Percentiles rank a stretch among this genome's conserved stretches.
phyloP scores from a whole-genome alignment of 805 yeast genomes.

The Alloascoidea hylecoeti region DNA sequence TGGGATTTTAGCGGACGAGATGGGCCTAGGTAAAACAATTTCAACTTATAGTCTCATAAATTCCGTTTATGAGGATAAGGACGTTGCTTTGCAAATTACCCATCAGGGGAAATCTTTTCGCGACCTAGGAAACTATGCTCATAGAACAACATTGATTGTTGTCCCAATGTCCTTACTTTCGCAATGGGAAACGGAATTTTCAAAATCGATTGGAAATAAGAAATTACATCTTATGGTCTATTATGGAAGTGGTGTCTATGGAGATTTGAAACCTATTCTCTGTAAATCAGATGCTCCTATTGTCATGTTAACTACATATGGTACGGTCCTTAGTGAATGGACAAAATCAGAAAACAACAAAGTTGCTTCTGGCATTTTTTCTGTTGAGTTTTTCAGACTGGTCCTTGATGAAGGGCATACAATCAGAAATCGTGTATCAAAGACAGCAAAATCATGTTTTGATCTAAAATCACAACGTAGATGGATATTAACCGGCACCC shows the following conservation, averaged over 20 bases:
- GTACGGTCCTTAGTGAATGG: conserved; percentile 73
- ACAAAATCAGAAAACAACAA: conserved; percentile 9
- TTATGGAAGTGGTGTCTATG: conserved; percentile 50
- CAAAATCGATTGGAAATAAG: conserved; percentile 33
- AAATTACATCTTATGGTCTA: conserved; percentile 42
- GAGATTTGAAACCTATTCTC: conserved; percentile 32
- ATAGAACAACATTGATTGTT: conserved; percentile 58
- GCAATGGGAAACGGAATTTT: conserved; percentile 84
- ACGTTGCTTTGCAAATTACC: background rate
- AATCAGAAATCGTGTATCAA: conserved; percentile 66
- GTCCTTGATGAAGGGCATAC: conserved; percentile 87
- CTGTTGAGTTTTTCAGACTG: conserved; percentile 61
- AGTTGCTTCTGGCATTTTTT: conserved; percentile 39
- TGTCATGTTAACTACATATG: conserved; percentile 74
- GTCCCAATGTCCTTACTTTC: conserved; percentile 86
- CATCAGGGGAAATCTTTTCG: conserved; percentile 4
- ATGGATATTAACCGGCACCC: conserved; percentile 91
- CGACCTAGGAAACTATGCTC: conserved; percentile 32
- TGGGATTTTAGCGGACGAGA: conserved; percentile 89
- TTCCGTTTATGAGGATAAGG: background rate
- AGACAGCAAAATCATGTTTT: conserved; percentile 66
- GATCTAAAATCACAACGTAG: conserved; percentile 48
- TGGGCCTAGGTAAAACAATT: conserved; percentile 93
- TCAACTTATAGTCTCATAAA: conserved; percentile 52
- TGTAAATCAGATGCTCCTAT: conserved; percentile 39